Conservation (phyloP, 75 land plant genomes). For the Larix kaempferi region DNA sequence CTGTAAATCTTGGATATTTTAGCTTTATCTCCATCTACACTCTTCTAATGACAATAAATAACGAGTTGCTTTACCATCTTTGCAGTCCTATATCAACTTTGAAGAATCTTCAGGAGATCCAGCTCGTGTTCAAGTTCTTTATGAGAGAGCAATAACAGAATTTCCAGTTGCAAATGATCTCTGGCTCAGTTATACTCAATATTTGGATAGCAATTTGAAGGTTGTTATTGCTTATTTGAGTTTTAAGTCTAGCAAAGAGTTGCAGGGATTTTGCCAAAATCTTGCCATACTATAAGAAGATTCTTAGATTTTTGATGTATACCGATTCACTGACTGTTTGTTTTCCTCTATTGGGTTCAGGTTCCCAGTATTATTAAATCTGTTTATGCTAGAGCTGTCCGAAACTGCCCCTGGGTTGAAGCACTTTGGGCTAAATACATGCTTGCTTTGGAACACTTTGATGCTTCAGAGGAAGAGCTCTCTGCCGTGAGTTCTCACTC, state of each 20-base stretch:
- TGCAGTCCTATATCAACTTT: conserved; percentile 76
- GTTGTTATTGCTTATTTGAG: conserved; percentile 16
- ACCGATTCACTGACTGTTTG: neutral
- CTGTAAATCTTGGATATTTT: too few species aligned
- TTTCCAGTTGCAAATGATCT: conserved; percentile 85
- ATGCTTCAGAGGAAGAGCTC: conserved; percentile 69
- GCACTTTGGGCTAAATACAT: conserved; percentile 82
- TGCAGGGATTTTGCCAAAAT: neutral
- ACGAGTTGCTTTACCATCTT: neutral
- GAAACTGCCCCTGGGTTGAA: conserved; percentile 91
- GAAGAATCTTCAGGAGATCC: conserved; percentile 92
- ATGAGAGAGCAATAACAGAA: conserved; percentile 90
- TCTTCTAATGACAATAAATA: too few species aligned
- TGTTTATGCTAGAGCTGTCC: conserved; percentile 80
- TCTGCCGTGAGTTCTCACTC: conserved; percentile 44
- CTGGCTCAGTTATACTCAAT: conserved; percentile 84
- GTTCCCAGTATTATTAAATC: conserved; percentile 41
- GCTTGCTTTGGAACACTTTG: conserved; percentile 69
- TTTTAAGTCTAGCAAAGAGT: neutral
- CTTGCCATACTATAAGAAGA: neutral
- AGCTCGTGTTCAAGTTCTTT: conserved; percentile 81
- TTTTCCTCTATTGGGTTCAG: conserved; percentile 33
- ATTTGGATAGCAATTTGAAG: conserved; percentile 82
- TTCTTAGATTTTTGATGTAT: neutral
- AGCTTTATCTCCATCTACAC: too few species aligned